phyloP scores from a whole-genome alignment of 2,329 filamentous ascomycete species.

The Apiospora arundinis region DNA sequence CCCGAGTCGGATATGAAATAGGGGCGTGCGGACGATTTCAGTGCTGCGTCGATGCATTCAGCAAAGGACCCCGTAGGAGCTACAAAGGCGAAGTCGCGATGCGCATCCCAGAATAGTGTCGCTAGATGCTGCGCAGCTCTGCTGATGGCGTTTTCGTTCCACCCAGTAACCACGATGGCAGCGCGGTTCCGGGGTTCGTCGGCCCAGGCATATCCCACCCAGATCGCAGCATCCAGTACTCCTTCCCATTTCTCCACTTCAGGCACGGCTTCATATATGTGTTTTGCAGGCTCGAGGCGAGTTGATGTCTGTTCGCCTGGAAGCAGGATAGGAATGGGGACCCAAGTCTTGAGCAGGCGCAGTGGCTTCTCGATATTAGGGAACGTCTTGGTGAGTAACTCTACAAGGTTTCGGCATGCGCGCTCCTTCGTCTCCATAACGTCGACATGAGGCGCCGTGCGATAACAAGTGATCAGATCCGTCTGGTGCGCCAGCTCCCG shows the following conservation, averaged over 20 bases:
- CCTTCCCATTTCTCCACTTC: constrained; percentile 47
- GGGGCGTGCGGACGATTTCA: constrained; percentile 46
- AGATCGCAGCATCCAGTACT: constrained; percentile 58
- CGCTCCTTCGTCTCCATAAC: constrained; percentile 56
- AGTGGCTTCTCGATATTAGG: constrained; percentile 24
- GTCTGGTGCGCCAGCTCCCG: constrained; percentile 53
- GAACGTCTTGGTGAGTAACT: constrained; percentile 39
- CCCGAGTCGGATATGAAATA: constrained; percentile 63
- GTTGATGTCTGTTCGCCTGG: constrained; percentile 63
- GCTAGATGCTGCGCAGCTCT: constrained; percentile 53
- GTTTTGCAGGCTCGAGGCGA: constrained; percentile 56
- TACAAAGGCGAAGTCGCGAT: constrained; percentile 56
- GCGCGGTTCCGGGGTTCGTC: constrained; percentile 60
- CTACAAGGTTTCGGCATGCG: constrained; percentile 56
- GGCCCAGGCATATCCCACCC: constrained; percentile 64
- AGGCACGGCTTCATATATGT: constrained; percentile 55
- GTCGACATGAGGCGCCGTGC: constrained; percentile 59
- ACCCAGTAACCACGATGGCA: constrained; percentile 57
- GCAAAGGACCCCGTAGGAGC: constrained; percentile 55
- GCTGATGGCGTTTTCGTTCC: constrained; percentile 48
- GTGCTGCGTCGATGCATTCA: constrained; percentile 53
- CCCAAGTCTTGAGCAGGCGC: constrained; percentile 58
- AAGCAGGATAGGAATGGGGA: constrained; percentile 57
- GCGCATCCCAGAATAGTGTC: constrained; percentile 53
- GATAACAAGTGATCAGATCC: constrained; percentile 60